Evolutionary conservation across 176 grass and related monocot species (phyloP).

Genomic region (Bonia amplexicaulis): DNA sequence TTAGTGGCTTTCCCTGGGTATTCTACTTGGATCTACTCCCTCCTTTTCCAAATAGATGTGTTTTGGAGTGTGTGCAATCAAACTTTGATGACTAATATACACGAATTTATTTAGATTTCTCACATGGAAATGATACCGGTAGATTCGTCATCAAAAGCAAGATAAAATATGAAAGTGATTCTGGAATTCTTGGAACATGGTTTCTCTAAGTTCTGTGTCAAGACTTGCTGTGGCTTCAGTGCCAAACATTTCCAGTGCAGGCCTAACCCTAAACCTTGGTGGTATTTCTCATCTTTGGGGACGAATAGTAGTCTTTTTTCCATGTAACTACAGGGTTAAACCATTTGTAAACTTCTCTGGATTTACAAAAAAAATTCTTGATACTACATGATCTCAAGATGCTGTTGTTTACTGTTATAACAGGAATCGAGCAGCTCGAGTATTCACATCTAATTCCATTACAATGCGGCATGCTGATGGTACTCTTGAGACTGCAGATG

Average conservation of each 20-base stretch:
- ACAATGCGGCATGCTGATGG: neutral
- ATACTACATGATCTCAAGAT: neutral
- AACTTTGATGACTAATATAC: neutral
- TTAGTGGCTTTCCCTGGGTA: neutral
- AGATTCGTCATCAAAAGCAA: neutral
- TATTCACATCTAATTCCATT: conserved; percentile 16
- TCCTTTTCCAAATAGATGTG: neutral
- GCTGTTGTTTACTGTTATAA: neutral
- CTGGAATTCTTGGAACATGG: neutral
- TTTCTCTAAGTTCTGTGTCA: neutral
- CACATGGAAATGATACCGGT: neutral
- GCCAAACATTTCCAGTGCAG: neutral
- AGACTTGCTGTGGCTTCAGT: neutral
- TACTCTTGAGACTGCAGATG: conserved; percentile 14
- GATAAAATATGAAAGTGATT: neutral
- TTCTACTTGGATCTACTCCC: neutral
- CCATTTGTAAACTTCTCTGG: neutral
- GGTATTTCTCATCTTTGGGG: neutral
- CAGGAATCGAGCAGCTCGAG: conserved; percentile 7
- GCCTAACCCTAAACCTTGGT: neutral
- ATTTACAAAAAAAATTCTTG: neutral
- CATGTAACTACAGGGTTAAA: neutral
- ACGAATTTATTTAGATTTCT: neutral
- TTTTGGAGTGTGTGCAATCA: neutral
- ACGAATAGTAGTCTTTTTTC: neutral